A percentile compares a stretch with the other conserved stretches of the same genome.
Conservation (phyloP, 768 basidiomycete genomes). For the Pholiota microspora region DNA sequence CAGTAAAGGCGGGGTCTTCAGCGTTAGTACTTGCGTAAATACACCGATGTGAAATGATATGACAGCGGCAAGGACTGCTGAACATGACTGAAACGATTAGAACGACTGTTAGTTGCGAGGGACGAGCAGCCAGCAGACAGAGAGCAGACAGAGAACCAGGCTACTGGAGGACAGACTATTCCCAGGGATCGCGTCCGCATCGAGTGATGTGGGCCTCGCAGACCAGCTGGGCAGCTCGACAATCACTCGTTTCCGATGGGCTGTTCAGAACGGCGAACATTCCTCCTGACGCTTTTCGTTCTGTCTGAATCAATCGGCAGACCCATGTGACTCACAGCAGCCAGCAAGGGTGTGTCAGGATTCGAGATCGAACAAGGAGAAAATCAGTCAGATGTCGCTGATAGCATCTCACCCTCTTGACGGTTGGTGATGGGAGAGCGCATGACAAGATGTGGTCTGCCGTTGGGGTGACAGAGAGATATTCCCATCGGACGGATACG, state of each 20-base stretch:
- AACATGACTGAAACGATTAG: background rate
- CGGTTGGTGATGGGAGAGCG: background rate
- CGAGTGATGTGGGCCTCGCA: no score
- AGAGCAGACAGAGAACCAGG: background rate
- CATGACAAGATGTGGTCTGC: background rate
- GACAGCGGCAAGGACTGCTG: conserved; percentile 3
- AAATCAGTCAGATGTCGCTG: background rate
- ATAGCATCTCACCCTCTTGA: background rate
- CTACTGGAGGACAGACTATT: background rate
- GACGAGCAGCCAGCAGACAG: background rate
- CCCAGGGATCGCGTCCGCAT: no score
- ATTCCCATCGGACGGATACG: background rate
- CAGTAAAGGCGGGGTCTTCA: no score
- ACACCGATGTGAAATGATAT: no score
- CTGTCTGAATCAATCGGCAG: no score
- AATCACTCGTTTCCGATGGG: no score
- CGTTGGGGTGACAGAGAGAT: background rate
- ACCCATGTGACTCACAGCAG: no score
- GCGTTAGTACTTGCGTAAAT: background rate
- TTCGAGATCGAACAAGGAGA: background rate
- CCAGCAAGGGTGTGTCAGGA: background rate
- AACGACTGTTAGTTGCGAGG: conserved; percentile 2
- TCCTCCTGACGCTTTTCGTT: background rate
- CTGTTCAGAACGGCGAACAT: background rate
- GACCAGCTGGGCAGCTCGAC: no score